Percentiles rank a stretch among this genome's conserved stretches.
These are phyloP conservation scores for Syncephalastrum contaminatum DNA, from an alignment of 371 early-diverging fungal species.

Conservation along the genomic window DNA sequence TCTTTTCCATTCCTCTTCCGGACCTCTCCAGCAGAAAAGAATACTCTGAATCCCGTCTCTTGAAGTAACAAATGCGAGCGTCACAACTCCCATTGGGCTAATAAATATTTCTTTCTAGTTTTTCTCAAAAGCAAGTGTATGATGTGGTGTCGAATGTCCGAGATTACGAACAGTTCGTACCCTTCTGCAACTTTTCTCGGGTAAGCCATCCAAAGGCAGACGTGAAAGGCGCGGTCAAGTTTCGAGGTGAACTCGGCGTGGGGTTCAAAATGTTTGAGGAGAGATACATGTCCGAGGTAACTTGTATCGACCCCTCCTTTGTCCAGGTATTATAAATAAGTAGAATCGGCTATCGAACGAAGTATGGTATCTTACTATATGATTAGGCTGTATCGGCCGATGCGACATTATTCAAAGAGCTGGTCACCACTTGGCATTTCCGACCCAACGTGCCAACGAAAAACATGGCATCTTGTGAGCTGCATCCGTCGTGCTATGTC, in stretches of 20 bases:
- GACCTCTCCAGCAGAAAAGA: conserved; percentile 22
- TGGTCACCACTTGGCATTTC: conserved; percentile 71
- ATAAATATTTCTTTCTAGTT: conserved; percentile 31
- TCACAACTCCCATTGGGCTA: neutral
- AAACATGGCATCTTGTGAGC: conserved; percentile 23
- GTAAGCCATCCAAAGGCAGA: conserved; percentile 34
- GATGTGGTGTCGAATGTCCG: conserved; percentile 75
- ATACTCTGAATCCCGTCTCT: conserved; percentile 28
- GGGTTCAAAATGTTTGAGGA: conserved; percentile 76
- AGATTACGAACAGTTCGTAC: conserved; percentile 74
- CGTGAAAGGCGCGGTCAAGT: conserved; percentile 10
- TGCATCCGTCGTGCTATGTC: conserved; percentile 59
- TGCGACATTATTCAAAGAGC: conserved; percentile 65
- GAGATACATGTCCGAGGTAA: conserved; percentile 74
- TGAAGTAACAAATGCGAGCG: conserved; percentile 26
- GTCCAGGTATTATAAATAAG: conserved; percentile 45
- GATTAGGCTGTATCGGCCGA: conserved; percentile 64
- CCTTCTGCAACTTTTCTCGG: conserved; percentile 70
- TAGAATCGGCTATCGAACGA: neutral
- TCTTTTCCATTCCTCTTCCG: conserved; percentile 24
- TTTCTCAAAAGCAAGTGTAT: conserved; percentile 73
- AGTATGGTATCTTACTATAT: neutral
- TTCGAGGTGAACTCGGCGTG: conserved; percentile 73
- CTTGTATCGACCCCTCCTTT: conserved; percentile 53
- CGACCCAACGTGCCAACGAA: conserved; percentile 45